Evolutionary conservation across 768 basidiomycete genomes (phyloP).

Genomic region (Russula foetens): DNA sequence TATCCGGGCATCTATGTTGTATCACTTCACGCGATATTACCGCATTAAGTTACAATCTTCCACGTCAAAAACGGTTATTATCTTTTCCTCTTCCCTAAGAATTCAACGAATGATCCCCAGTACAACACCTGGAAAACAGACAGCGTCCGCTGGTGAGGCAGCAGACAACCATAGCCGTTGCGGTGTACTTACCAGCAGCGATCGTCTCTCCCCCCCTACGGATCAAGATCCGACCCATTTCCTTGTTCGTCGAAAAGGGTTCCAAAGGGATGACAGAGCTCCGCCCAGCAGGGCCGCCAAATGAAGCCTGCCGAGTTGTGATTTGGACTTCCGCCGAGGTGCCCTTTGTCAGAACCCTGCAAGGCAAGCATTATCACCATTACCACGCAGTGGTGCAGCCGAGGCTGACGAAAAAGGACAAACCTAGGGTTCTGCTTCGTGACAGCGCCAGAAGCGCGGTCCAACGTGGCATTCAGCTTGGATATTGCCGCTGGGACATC

Average conservation of each 20-base stretch:
- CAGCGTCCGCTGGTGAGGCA: not conserved
- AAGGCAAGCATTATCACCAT: not conserved
- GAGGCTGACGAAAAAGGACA: slow-evolving; percentile 17
- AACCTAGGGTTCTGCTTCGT: slow-evolving; percentile 78
- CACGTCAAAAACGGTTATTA: not conserved
- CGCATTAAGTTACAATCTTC: not conserved
- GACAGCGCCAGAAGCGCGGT: slow-evolving; percentile 67
- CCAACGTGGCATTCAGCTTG: slow-evolving; percentile 70
- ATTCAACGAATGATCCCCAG: slow-evolving; percentile 6
- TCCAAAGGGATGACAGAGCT: slow-evolving; percentile 75
- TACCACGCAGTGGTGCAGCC: not conserved
- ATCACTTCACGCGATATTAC: not conserved
- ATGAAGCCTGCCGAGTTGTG: slow-evolving; percentile 50
- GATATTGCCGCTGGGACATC: slow-evolving; percentile 87
- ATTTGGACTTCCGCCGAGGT: slow-evolving; percentile 83
- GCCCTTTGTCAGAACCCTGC: slow-evolving; percentile 73
- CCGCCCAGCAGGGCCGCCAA: slow-evolving; percentile 37
- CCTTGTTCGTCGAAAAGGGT: slow-evolving; percentile 80
- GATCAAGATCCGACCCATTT: slow-evolving; percentile 90
- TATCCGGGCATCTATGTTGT: not conserved
- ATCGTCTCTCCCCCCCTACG: slow-evolving; percentile 90
- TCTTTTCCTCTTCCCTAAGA: no score
- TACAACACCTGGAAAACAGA: slow-evolving; percentile 5
- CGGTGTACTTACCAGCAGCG: slow-evolving; percentile 62
- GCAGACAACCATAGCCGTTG: not conserved